A percentile compares a stretch with the other conserved stretches of the same genome.
These are phyloP conservation scores for Rutstroemia sp. DNA, from an alignment of 2,329 filamentous ascomycete species.

Conservation along the genomic window DNA sequence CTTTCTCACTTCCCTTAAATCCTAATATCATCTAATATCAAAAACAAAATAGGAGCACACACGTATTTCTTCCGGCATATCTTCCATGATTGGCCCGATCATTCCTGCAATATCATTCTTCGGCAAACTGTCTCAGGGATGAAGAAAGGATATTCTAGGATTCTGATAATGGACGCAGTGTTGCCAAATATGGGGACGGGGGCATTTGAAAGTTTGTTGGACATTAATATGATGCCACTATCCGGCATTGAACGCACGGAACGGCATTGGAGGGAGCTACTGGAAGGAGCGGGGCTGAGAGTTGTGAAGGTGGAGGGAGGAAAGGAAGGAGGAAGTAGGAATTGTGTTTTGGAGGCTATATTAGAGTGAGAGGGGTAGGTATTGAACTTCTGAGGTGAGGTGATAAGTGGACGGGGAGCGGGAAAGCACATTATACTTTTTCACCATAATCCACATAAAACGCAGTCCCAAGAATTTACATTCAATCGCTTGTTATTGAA, in stretches of 20 bases:
- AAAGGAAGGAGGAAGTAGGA: constrained; percentile 8
- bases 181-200: constrained; percentile 16
- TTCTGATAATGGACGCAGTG: constrained; percentile 18
- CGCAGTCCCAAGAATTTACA: no score
- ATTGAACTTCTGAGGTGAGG: background rate
- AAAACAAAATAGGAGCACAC: constrained; percentile 14
- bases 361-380: background rate
- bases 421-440: no score
- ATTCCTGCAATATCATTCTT: constrained; percentile 26
- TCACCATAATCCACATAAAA: no score
- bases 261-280: constrained; percentile 29
- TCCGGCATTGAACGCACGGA: constrained; percentile 30
- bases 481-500: no score
- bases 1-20: background rate
- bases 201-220: constrained; percentile 11
- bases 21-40: background rate
- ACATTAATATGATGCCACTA: constrained; percentile 7
- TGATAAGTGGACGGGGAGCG: no score
- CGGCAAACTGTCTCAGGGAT: constrained; percentile 21
- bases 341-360: constrained; percentile 4
- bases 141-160: constrained; percentile 20
- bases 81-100: constrained; percentile 32
- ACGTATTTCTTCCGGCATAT: constrained; percentile 30
- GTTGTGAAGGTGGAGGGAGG: constrained; percentile 15
- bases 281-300: constrained; percentile 13